Percentiles rank a stretch among this genome's conserved stretches.
phyloP scores from a whole-genome alignment of 2,329 filamentous ascomycete genomes.

The Sporothrix dimorphospora region DNA sequence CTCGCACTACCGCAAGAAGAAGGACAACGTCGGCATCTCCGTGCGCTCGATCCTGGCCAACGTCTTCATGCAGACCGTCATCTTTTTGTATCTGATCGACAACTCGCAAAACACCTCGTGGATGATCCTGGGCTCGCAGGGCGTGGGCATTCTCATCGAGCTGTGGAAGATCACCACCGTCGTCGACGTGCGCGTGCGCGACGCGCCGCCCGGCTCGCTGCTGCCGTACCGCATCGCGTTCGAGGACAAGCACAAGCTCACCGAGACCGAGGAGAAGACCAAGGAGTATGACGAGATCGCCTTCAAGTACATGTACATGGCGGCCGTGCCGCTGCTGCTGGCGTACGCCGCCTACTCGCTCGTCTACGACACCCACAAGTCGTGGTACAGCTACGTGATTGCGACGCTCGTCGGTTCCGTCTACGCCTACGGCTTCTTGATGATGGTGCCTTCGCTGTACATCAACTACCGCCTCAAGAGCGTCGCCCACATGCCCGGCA shows the following conservation, averaged over 20 bases:
- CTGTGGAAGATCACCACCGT: constrained; percentile 96
- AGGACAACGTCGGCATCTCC: constrained; percentile 96
- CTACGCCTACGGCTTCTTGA: constrained; percentile 97
- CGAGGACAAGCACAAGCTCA: constrained; percentile 96
- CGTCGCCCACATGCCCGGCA: constrained; percentile 94
- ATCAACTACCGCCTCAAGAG: constrained; percentile 98
- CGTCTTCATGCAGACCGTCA: constrained; percentile 94
- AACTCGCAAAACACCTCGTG: constrained; percentile 97
- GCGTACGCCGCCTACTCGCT: constrained; percentile 92
- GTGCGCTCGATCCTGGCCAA: constrained; percentile 95
- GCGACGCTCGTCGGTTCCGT: constrained; percentile 93
- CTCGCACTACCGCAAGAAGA: constrained; percentile 98
- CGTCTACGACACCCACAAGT: constrained; percentile 92
- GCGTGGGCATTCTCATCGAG: constrained; percentile 71
- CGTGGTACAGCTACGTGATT: constrained; percentile 96
- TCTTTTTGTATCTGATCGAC: constrained; percentile 95
- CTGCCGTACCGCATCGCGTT: constrained; percentile 82
- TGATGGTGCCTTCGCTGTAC: constrained; percentile 98
- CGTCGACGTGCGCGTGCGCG: constrained; percentile 82
- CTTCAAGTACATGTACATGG: constrained; percentile 94
- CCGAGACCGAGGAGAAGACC: constrained; percentile 94
- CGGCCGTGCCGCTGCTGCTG: constrained; percentile 83
- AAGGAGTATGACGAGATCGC: constrained; percentile 98
- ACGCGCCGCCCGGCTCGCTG: constrained; percentile 66
- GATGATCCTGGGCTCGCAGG: constrained; percentile 97